These are phyloP conservation scores for Davidsoniella eucalypti DNA, from an alignment of 2,329 filamentous ascomycete genomes.

Conservation along the genomic window DNA sequence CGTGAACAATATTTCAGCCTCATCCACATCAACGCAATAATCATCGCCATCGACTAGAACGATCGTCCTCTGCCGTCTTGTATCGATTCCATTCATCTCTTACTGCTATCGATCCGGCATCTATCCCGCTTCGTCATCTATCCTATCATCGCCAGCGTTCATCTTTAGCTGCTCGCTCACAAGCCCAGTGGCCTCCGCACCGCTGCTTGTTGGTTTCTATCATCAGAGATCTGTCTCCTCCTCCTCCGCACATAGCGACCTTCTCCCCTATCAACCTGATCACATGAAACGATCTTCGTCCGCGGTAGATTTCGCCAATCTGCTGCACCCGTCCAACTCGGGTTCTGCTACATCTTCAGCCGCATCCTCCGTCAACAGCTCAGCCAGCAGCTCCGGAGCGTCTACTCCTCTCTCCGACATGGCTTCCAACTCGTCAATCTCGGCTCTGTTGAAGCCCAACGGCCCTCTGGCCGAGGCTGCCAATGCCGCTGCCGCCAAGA, in stretches of 20 bases:
- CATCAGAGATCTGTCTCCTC: too few species aligned
- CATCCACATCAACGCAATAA: too few species aligned
- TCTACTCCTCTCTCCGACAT: conserved; percentile 11
- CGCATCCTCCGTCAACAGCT: conserved; percentile 7
- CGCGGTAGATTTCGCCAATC: conserved; percentile 58
- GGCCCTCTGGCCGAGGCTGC: conserved; percentile 34
- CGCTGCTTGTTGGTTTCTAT: too few species aligned
- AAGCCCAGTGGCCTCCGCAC: too few species aligned
- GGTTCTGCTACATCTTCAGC: background rate
- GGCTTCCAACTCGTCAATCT: conserved; percentile 8
- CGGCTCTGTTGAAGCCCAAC: conserved; percentile 39
- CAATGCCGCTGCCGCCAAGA: conserved; percentile 28
- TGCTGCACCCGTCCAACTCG: conserved; percentile 41
- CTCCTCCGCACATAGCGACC: background rate
- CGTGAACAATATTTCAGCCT: too few species aligned
- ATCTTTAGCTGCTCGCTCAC: too few species aligned
- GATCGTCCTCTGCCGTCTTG: too few species aligned
- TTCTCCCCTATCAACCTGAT: conserved; percentile 19
- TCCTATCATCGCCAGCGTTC: too few species aligned
- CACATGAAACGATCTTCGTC: conserved; percentile 63
- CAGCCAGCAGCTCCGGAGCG: conserved; percentile 11
- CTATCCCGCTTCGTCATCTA: too few species aligned
- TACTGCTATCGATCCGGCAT: too few species aligned
- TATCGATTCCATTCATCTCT: too few species aligned
- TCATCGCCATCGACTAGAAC: too few species aligned